A percentile compares a stretch with the other conserved stretches of the same genome.
phyloP scores from a whole-genome alignment of 2,329 filamentous ascomycete species.

The Amauroascus niger region DNA sequence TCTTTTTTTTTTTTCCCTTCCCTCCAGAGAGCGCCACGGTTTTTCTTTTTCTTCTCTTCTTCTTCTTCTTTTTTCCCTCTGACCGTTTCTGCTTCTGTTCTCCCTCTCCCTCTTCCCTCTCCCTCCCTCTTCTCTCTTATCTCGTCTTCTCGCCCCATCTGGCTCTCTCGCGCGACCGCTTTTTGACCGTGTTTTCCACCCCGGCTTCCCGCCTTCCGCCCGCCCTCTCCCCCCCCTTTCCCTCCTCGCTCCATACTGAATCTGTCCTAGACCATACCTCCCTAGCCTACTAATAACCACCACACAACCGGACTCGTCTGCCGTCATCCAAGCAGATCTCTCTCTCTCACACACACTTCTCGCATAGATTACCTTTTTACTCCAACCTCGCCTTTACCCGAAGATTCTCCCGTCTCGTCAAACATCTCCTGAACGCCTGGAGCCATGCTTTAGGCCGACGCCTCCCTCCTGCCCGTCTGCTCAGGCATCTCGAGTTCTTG shows the following conservation, averaged over 20 bases:
- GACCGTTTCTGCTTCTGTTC: background rate
- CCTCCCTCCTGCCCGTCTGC: conserved; percentile 14
- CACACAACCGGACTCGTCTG: background rate
- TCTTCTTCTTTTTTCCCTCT: background rate
- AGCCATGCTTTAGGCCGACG: conserved; percentile 35
- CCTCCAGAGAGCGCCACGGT: background rate
- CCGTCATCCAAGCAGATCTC: background rate
- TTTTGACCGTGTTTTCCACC: conserved; percentile 8
- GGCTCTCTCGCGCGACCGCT: background rate
- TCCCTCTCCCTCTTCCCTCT: background rate
- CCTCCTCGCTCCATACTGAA: conserved; percentile 2
- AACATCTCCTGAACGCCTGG: conserved; percentile 13
- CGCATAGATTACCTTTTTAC: background rate
- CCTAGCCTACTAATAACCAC: background rate
- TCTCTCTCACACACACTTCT: background rate
- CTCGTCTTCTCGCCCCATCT: background rate
- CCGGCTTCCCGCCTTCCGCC: background rate
- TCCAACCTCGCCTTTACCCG: background rate
- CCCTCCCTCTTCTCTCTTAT: background rate
- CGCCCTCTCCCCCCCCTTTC: conserved; percentile 17
- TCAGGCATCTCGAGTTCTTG: conserved; percentile 32
- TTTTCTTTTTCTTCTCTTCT: conserved; percentile 2
- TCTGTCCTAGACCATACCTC: too few species aligned
- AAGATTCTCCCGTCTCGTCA: background rate
- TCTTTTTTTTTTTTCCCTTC: background rate